Percentiles rank a stretch among this genome's conserved stretches.
These are phyloP conservation scores for Pichia sp. DNA, from an alignment of 1,139 yeast genomes.

Conservation along the genomic window DNA sequence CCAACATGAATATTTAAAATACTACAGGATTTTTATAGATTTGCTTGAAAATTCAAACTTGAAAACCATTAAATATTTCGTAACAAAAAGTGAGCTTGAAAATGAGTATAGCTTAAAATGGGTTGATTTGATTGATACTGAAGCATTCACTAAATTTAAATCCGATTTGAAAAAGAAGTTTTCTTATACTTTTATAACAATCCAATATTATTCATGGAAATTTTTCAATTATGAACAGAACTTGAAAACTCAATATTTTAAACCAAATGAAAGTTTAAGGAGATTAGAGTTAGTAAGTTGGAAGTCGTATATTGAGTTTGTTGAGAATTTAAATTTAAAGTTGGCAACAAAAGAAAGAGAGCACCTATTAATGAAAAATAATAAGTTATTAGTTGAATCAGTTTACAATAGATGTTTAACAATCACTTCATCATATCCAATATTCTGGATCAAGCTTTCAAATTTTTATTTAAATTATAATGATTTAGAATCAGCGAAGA, in stretches of 20 bases:
- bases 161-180: constrained; percentile 40
- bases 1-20: constrained; percentile 64
- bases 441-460: constrained; percentile 58
- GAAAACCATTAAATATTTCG: constrained; percentile 27
- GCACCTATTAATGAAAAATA: constrained; percentile 16
- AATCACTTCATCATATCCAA: constrained; percentile 45
- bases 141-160: constrained; percentile 27
- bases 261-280: constrained; percentile 33
- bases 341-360: constrained; percentile 20
- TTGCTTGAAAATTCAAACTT: constrained; percentile 35
- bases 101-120: constrained; percentile 30
- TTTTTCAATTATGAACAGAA: constrained; percentile 58
- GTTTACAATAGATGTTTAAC: constrained; percentile 55
- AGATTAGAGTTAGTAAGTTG: constrained; percentile 46
- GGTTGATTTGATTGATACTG: constrained; percentile 22
- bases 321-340: constrained; percentile 34
- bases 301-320: constrained; percentile 53
- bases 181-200: constrained; percentile 50
- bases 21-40: constrained; percentile 41
- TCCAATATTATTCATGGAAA: constrained; percentile 55
- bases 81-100: constrained; percentile 23
- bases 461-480: constrained; percentile 37
- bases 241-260: constrained; percentile 47
- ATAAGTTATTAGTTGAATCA: constrained; percentile 31
- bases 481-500: constrained; percentile 33